Conservation (phyloP, 1,139 yeast genomes). For the Pichia sp. region DNA sequence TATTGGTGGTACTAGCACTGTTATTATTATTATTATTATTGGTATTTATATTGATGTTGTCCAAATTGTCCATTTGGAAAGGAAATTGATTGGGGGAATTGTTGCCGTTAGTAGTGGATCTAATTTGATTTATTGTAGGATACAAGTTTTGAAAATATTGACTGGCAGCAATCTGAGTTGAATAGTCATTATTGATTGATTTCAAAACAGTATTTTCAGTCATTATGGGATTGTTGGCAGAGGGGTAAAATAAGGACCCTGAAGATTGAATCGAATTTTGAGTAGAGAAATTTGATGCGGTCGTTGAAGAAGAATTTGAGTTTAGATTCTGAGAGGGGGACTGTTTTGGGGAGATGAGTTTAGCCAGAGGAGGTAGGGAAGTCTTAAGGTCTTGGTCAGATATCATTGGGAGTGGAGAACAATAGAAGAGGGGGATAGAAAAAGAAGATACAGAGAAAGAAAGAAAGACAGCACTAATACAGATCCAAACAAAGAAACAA, state of each 20-base stretch:
- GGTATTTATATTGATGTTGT: not conserved
- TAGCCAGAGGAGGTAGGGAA: conserved; percentile 24
- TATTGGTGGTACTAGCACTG: not conserved
- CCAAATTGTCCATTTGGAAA: conserved; percentile 2
- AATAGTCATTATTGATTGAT: conserved; percentile 8
- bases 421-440: not conserved
- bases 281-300: not conserved
- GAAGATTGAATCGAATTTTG: not conserved
- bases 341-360: conserved; percentile 20
- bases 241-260: conserved; percentile 9
- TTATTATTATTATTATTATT: not conserved
- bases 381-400: conserved; percentile 19
- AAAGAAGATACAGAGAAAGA: not conserved
- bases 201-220: conserved; percentile 5
- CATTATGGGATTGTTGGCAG: conserved; percentile 4
- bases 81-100: conserved; percentile 11
- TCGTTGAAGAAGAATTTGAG: conserved; percentile 6
- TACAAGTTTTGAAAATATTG: conserved; percentile 4
- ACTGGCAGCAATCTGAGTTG: not conserved
- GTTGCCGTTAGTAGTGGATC: conserved; percentile 1
- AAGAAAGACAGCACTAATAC: not conserved
- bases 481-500: not conserved
- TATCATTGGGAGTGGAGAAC: not conserved
- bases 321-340: not conserved
- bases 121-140: conserved; percentile 8